These are phyloP conservation scores for Helicostylum pulchrum DNA, from an alignment of 192 early-diverging fungal species.

Conservation along the genomic window DNA sequence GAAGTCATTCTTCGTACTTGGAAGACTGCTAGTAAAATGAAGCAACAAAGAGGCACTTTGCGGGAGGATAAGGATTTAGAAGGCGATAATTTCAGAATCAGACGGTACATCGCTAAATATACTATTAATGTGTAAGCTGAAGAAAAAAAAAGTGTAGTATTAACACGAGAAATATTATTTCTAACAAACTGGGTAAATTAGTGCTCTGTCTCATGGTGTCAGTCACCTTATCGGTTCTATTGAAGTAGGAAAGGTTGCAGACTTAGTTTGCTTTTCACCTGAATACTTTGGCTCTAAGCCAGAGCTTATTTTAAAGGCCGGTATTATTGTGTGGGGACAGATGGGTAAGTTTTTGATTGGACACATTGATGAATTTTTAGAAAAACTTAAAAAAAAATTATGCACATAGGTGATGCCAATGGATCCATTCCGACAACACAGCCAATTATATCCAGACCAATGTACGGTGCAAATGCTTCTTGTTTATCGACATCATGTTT, in stretches of 20 bases:
- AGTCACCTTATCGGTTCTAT: constrained; percentile 88
- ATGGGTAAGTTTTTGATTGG: constrained; percentile 50
- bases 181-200: constrained; percentile 14
- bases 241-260: constrained; percentile 92
- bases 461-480: constrained; percentile 75
- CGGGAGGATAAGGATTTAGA: constrained; percentile 42
- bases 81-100: constrained; percentile 87
- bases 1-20: constrained; percentile 91
- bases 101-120: constrained; percentile 94
- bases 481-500: constrained; percentile 60
- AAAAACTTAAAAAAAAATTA: not conserved
- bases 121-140: constrained; percentile 89
- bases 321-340: constrained; percentile 76
- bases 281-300: constrained; percentile 89
- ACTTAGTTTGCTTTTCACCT: constrained; percentile 84
- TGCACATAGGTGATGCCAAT: constrained; percentile 70
- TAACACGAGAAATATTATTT: not conserved
- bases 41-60: constrained; percentile 71
- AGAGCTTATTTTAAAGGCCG: constrained; percentile 83
- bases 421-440: constrained; percentile 94
- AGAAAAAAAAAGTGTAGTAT: not conserved
- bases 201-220: constrained; percentile 85
- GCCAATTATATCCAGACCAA: constrained; percentile 80
- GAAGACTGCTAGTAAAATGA: constrained; percentile 97
- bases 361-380: too few relatives aligned